Percentiles rank a stretch among this genome's conserved stretches.
Evolutionary conservation across 768 basidiomycete species (phyloP).

Genomic region (Russula sp.): DNA sequence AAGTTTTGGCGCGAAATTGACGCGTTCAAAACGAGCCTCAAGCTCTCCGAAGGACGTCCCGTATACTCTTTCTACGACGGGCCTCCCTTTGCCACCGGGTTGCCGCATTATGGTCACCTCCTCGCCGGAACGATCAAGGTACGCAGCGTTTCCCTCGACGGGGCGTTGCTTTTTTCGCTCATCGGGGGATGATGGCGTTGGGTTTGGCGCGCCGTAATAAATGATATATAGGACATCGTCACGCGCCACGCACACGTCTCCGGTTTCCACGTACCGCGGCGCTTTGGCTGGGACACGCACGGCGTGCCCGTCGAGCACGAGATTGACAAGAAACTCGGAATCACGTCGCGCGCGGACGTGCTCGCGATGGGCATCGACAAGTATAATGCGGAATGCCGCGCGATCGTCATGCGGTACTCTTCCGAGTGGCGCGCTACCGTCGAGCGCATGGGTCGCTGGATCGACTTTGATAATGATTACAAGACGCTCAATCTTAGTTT

Average conservation of each 20-base stretch:
- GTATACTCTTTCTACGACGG: constrained; percentile 96
- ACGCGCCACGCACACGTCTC: constrained; percentile 93
- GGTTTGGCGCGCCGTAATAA: not conserved
- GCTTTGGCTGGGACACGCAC: constrained; percentile 99
- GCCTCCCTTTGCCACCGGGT: constrained; percentile 94
- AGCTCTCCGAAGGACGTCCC: constrained; percentile 86
- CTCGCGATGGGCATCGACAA: constrained; percentile 93
- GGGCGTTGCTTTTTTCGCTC: constrained; percentile 10
- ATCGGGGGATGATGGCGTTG: not conserved
- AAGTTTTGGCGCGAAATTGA: constrained; percentile 95
- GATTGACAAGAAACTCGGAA: constrained; percentile 94
- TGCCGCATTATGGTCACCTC: constrained; percentile 95
- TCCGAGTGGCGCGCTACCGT: constrained; percentile 93
- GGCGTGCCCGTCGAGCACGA: constrained; percentile 98
- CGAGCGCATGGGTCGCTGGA: constrained; percentile 98
- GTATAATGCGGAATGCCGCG: constrained; percentile 95
- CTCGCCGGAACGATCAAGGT: constrained; percentile 94
- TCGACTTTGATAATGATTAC: constrained; percentile 99
- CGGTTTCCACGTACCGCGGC: constrained; percentile 86
- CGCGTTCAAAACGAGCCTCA: constrained; percentile 92
- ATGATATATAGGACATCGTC: constrained; percentile 77
- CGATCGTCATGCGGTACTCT: constrained; percentile 96
- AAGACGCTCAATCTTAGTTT: constrained; percentile 91
- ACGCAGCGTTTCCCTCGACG: constrained; percentile 30
- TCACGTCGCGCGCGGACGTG: constrained; percentile 92